Evolutionary conservation across 1,139 yeast species (phyloP), one percentile per base, ranked within the genome.

Genomic region (Taiozyma sp.): DNA sequence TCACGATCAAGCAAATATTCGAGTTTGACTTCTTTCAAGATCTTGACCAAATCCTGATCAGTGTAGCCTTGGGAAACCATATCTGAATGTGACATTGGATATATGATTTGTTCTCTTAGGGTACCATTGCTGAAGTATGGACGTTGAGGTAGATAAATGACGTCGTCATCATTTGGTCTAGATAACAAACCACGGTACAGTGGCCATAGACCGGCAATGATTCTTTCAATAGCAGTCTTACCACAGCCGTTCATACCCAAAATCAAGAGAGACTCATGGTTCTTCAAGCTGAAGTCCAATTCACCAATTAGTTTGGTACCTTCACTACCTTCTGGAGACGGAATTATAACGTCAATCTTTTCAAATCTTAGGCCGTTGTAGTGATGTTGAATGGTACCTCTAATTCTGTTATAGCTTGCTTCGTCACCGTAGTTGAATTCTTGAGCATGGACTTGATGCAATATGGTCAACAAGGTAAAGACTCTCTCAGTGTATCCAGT

Each of bases 131-230:
- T 79, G 61, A 78, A 78, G 65, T 89, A 90, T 6, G 96, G 85
- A 61, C 84, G 82, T 68, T 90, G 97, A 9, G 96, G 95, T 50
- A 90, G 75, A 66, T 82, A 89, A 56, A 84, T 78, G 42, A 90
- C 76, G 58, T 88, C 92, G 46, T 79, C 80, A 51, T 84, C 86
- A 49, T 79, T 73, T 12, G 97, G 97, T 62, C 85, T 87, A 10
- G 96, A 87, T 45, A 92, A 73, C 53, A 91, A 76, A 0, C 97
- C 97, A 55, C 77, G 73, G 68, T 88, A 92, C 36, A 89, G 78
- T 22, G 98, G 97, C 97, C 97, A 92, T 54, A 92, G 74, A 24
- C 95, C 96, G 4, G 96, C 93, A 56, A 91, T 75, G 4, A 92
- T 79, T 56, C 97, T 76, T 45, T 92, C 84, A 60, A 92, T 86